Percentiles rank a stretch among this genome's conserved stretches.
phyloP scores from a whole-genome alignment of 2,329 filamentous ascomycete genomes.

The Exserohilum rostratum region DNA sequence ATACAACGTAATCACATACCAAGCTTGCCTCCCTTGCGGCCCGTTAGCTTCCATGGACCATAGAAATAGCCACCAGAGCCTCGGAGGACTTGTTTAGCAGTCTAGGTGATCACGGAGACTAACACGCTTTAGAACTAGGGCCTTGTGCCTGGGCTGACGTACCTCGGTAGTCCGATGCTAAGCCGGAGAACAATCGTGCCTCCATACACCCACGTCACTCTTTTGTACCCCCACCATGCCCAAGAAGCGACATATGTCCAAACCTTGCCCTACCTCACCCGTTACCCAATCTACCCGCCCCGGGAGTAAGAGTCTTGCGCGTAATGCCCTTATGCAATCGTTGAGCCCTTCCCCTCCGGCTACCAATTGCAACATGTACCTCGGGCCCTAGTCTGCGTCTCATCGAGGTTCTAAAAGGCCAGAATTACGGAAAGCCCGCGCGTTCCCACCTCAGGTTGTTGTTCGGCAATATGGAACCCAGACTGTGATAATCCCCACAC shows the following conservation, averaged over 20 bases:
- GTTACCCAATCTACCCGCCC: background rate
- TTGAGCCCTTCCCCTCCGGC: background rate
- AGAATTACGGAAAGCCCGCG: too few relatives aligned
- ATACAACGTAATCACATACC: too few relatives aligned
- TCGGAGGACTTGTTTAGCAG: too few relatives aligned
- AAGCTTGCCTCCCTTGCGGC: background rate
- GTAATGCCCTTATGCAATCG: conserved; percentile 11
- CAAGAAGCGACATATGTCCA: conserved; percentile 3
- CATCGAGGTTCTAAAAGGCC: background rate
- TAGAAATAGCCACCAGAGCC: too few relatives aligned
- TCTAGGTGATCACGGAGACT: background rate
- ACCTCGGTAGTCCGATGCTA: conserved; percentile 13
- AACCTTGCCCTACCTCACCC: conserved; percentile 7
- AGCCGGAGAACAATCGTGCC: conserved; percentile 6
- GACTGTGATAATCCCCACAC: conserved; percentile 14
- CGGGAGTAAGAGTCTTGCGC: background rate
- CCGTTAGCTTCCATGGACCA: background rate
- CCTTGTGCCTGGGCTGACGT: background rate
- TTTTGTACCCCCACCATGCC: conserved; percentile 10
- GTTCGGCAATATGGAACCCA: conserved; percentile 24
- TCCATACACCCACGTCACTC: conserved; percentile 12
- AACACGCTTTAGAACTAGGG: conserved; percentile 1
- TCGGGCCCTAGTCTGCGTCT: conserved; percentile 7
- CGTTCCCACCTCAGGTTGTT: background rate
- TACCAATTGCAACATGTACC: background rate